These are phyloP conservation scores for Heracleum sosnowskyi DNA, from an alignment of 129 eudicot species.

Conservation along the genomic window DNA sequence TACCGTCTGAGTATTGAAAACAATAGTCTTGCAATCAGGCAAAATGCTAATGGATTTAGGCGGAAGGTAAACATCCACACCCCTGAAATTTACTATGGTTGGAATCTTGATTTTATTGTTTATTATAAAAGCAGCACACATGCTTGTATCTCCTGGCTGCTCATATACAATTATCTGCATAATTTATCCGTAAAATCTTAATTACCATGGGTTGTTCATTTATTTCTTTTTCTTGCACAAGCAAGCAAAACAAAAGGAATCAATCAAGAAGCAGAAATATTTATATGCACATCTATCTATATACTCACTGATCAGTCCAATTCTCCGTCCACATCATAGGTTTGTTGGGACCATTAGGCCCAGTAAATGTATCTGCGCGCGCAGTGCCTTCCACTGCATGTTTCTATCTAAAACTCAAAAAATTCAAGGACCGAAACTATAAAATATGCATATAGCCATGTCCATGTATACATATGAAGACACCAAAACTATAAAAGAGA, in stretches of 20 bases:
- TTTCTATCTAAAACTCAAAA: conserved; percentile 42
- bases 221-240: neutral
- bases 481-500: neutral
- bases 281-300: neutral
- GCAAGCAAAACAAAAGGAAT: neutral
- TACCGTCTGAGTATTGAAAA: conserved; percentile 55
- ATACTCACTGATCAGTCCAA: conserved; percentile 92
- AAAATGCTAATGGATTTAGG: conserved; percentile 67
- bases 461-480: neutral
- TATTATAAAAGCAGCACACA: conserved; percentile 76
- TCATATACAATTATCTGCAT: conserved; percentile 50
- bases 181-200: neutral
- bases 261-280: neutral
- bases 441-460: neutral
- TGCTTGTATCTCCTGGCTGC: conserved; percentile 34
- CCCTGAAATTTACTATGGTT: conserved; percentile 42
- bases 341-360: conserved; percentile 72
- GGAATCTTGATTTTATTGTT: conserved; percentile 42
- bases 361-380: conserved; percentile 76
- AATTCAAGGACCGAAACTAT: neutral
- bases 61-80: conserved; percentile 38
- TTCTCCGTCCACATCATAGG: conserved; percentile 93
- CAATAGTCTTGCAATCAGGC: conserved; percentile 86
- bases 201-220: neutral
- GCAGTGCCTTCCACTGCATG: conserved; percentile 95